These are phyloP conservation scores for Aspergillus luchuensis DNA, from an alignment of 2,329 filamentous ascomycete species.

Conservation along the genomic window DNA sequence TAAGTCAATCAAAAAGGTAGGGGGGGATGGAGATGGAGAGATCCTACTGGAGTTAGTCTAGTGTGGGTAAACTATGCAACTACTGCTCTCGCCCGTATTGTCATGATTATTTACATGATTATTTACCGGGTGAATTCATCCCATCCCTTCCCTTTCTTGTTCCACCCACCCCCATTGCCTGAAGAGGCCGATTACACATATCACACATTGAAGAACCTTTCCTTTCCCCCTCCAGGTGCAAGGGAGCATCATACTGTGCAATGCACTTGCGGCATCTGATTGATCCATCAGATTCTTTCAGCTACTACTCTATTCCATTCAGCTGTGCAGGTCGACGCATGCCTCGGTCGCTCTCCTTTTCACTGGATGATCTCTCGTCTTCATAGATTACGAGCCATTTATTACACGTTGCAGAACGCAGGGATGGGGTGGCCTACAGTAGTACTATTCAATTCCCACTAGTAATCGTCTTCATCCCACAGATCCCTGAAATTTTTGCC, in stretches of 20 bases:
- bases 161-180: not conserved
- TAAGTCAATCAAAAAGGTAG: no score
- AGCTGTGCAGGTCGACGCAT: not conserved
- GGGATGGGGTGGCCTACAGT: not conserved
- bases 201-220: not conserved
- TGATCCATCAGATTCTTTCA: not conserved
- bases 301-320: not conserved
- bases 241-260: constrained; percentile 4
- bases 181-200: not conserved
- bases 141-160: not conserved
- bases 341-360: not conserved
- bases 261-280: not conserved
- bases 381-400: not conserved
- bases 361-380: not conserved
- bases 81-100: no score
- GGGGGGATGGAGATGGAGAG: no score
- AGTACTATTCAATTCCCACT: no score
- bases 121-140: not conserved
- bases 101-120: not conserved
- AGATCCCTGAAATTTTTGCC: not conserved
- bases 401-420: not conserved
- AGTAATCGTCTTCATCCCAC: not conserved
- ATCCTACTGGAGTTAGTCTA: no score
- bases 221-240: not conserved
- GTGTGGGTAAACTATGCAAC: no score